phyloP scores from a whole-genome alignment of 495 filamentous ascomycete genomes.

The Podospora bellae-mahoneyi region DNA sequence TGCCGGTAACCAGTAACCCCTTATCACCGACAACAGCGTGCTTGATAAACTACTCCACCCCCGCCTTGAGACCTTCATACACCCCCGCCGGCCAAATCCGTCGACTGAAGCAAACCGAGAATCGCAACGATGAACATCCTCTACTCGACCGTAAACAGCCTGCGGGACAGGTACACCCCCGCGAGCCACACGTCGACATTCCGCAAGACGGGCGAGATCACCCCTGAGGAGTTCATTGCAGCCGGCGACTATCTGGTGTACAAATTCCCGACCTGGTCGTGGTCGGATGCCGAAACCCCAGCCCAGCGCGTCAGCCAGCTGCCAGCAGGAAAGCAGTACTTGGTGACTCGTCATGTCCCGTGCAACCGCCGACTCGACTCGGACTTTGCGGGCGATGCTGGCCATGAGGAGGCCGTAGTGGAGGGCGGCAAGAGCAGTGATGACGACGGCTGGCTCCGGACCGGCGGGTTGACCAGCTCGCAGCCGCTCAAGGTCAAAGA shows the following conservation, averaged over 20 bases:
- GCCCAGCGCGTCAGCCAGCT: conserved; percentile 76
- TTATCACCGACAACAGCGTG: not conserved
- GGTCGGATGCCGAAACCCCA: conserved; percentile 78
- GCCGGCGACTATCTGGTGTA: conserved; percentile 98
- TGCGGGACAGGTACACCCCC: conserved; percentile 86
- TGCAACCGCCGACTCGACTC: conserved; percentile 89
- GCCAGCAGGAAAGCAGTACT: conserved; percentile 87
- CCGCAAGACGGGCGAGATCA: conserved; percentile 88
- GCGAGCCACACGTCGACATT: conserved; percentile 89
- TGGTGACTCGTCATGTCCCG: conserved; percentile 90
- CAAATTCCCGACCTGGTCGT: conserved; percentile 99
- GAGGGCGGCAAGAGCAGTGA: conserved; percentile 66
- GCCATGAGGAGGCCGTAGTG: conserved; percentile 77
- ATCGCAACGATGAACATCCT: conserved; percentile 51
- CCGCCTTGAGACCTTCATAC: not conserved
- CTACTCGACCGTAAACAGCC: conserved; percentile 77
- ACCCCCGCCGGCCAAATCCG: not conserved
- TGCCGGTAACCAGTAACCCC: not conserved
- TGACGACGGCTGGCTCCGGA: conserved; percentile 89
- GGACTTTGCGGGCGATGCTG: conserved; percentile 84
- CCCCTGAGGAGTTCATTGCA: conserved; percentile 92
- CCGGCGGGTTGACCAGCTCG: conserved; percentile 68
- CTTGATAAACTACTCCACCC: conserved; percentile 3
- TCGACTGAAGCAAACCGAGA: conserved; percentile 2
- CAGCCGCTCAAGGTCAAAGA: conserved; percentile 72